These are phyloP conservation scores for Tetratostichococcus sp. DNA, from an alignment of 139 green algal genomes.

Conservation along the genomic window DNA sequence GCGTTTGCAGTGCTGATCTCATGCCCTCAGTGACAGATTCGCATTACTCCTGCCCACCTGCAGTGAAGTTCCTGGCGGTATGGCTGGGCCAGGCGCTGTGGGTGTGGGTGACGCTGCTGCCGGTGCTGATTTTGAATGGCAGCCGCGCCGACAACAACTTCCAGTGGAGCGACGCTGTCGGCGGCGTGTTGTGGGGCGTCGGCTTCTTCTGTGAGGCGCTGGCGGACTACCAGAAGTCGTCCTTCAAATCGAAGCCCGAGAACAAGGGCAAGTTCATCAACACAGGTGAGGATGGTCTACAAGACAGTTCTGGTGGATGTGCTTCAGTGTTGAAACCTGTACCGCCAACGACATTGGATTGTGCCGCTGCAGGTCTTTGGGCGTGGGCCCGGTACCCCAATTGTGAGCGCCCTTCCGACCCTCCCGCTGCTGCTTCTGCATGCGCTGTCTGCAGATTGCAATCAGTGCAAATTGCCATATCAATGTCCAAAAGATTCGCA, in stretches of 20 bases:
- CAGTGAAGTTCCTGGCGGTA: conserved; percentile 12
- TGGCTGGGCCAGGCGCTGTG: conserved; percentile 67
- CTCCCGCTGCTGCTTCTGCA: not conserved
- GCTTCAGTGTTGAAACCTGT: too few relatives aligned
- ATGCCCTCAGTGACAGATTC: too few relatives aligned
- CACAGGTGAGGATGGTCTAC: conserved; percentile 2
- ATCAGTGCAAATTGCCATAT: too few relatives aligned
- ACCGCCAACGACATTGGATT: too few relatives aligned
- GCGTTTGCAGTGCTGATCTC: too few relatives aligned
- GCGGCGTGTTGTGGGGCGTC: conserved; percentile 44
- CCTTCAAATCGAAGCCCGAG: conserved; percentile 59
- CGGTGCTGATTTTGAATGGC: conserved; percentile 69
- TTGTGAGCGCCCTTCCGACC: conserved; percentile 22
- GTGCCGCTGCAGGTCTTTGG: conserved; percentile 76
- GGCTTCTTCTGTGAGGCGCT: conserved; percentile 57
- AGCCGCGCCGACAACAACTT: conserved; percentile 12
- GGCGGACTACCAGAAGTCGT: conserved; percentile 76
- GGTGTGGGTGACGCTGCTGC: conserved; percentile 71
- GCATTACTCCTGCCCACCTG: too few relatives aligned
- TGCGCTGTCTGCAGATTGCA: too few relatives aligned
- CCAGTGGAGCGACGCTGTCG: conserved; percentile 18
- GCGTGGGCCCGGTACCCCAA: conserved; percentile 69
- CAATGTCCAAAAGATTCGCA: too few relatives aligned
- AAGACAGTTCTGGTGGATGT: too few relatives aligned
- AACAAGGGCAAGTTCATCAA: conserved; percentile 81